A percentile compares a stretch with the other conserved stretches of the same genome.
Conservation (phyloP, 2,329 filamentous ascomycete genomes). For the Tolypocladium amazonense region DNA sequence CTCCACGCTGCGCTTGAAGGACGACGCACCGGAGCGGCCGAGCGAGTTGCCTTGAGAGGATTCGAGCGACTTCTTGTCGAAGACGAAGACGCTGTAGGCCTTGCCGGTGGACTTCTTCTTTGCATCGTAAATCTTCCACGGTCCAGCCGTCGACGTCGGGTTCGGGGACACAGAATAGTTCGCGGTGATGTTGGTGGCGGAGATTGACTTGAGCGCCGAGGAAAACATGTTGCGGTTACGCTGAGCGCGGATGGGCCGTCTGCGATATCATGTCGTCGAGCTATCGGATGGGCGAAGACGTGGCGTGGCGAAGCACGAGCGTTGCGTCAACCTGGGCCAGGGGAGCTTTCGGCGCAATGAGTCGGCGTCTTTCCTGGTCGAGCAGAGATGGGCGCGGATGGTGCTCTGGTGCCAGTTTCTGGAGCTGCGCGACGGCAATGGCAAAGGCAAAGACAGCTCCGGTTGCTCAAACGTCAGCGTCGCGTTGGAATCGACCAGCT, state of each 20-base stretch:
- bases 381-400: not conserved
- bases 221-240: conserved; percentile 62
- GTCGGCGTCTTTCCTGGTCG: not conserved
- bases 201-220: conserved; percentile 86
- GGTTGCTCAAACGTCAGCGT: not conserved
- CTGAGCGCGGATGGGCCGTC: conserved; percentile 7
- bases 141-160: conserved; percentile 70
- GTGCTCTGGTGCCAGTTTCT: not conserved
- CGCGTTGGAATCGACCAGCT: not conserved
- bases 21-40: conserved; percentile 40
- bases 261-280: conserved; percentile 15
- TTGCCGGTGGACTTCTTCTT: conserved; percentile 95
- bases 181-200: conserved; percentile 76
- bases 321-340: not conserved
- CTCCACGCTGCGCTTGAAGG: conserved; percentile 71
- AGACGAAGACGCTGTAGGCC: conserved; percentile 83
- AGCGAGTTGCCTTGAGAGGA: conserved; percentile 27
- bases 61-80: conserved; percentile 81
- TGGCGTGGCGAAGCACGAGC: not conserved
- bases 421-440: not conserved
- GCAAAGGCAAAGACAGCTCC: not conserved
- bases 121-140: conserved; percentile 96
- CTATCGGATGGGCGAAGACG: not conserved
- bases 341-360: not conserved
- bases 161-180: conserved; percentile 78